Conservation (phyloP, 2,329 filamentous ascomycete genomes). For the Colletotrichum spinosum region DNA sequence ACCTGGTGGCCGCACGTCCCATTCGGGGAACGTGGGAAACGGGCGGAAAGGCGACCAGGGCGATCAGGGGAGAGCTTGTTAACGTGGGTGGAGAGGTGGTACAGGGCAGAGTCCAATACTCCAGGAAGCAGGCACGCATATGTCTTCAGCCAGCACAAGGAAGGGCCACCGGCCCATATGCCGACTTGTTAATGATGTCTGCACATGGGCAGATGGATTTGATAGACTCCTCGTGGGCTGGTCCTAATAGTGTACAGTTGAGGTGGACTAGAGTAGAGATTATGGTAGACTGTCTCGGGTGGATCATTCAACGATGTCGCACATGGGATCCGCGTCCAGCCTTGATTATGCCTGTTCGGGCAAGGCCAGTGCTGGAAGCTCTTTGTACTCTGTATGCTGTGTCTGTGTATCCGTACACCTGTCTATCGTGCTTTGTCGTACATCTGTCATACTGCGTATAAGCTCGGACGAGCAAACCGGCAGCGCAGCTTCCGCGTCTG, state of each 20-base stretch:
- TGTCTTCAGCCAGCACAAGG: not conserved
- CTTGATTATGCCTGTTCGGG: constrained; percentile 34
- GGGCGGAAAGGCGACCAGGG: constrained; percentile 16
- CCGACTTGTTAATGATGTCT: constrained; percentile 9
- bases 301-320: constrained; percentile 37
- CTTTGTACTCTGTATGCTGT: constrained; percentile 7
- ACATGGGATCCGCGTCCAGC: constrained; percentile 34
- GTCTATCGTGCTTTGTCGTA: constrained; percentile 10
- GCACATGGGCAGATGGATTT: constrained; percentile 21
- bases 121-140: constrained; percentile 6
- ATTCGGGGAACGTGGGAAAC: constrained; percentile 27
- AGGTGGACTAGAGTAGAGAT: constrained; percentile 22
- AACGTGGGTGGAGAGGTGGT: constrained; percentile 18
- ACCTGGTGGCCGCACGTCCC: constrained; percentile 19
- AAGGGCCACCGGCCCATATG: constrained; percentile 15
- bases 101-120: constrained; percentile 11
- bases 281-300: constrained; percentile 19
- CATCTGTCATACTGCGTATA: constrained; percentile 7
- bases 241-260: constrained; percentile 16
- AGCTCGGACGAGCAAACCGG: constrained; percentile 11
- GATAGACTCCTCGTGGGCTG: constrained; percentile 25
- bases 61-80: constrained; percentile 23
- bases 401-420: constrained; percentile 1
- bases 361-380: constrained; percentile 18
- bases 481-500: constrained; percentile 4